phyloP scores from a whole-genome alignment of 257 asterid species.

The Solanum gracilifrons region DNA sequence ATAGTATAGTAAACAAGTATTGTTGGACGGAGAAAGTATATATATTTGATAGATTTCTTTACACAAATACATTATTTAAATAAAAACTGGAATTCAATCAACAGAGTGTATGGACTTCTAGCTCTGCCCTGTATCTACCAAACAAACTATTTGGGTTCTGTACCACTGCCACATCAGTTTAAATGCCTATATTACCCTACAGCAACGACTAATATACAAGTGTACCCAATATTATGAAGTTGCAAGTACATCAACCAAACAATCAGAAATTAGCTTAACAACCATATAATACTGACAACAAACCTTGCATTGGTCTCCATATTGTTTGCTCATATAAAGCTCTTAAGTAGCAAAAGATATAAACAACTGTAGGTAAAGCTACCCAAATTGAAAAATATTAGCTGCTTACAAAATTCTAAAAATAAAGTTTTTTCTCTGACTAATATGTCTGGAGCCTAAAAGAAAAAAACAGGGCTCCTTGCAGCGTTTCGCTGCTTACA shows the following conservation, averaged over 20 bases:
- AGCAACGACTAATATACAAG: neutral
- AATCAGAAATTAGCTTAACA: neutral
- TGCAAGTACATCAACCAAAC: neutral
- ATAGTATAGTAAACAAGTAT: too few relatives aligned
- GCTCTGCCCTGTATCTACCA: neutral
- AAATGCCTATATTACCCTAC: neutral
- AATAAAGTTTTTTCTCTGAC: neutral
- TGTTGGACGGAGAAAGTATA: too few relatives aligned
- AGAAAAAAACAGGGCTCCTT: neutral
- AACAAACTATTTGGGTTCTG: neutral
- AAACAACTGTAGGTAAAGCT: neutral
- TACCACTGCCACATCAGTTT: neutral
- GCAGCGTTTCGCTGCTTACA: neutral
- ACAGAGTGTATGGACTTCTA: too few relatives aligned
- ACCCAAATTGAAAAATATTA: neutral
- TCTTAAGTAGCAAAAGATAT: neutral
- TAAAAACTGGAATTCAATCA: too few relatives aligned
- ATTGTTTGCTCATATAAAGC: neutral
- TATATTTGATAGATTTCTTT: too few relatives aligned
- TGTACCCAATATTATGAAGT: neutral
- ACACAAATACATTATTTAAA: too few relatives aligned
- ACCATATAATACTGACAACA: neutral
- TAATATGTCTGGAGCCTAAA: neutral
- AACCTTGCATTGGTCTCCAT: neutral
- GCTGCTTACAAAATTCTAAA: neutral